Percentiles rank a stretch among this genome's conserved stretches.
Conservation (phyloP, 345 rosid genomes). For the Corymbia maculata region DNA sequence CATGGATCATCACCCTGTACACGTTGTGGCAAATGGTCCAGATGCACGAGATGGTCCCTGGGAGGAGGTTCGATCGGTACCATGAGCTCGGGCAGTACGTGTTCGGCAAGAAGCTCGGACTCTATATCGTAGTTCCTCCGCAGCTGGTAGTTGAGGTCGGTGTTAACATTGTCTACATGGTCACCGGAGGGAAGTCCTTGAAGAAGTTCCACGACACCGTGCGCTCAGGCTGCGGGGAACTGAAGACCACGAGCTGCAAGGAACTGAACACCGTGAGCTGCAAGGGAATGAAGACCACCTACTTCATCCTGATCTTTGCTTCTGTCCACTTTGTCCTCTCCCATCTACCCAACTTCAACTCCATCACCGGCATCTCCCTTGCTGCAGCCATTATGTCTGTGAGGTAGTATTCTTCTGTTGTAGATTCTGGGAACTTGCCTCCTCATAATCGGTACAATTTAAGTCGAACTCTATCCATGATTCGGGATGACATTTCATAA, state of each 20-base stretch:
- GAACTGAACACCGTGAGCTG: too few species aligned
- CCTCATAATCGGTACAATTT: background rate
- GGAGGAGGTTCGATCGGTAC: conserved; percentile 61
- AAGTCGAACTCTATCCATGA: background rate
- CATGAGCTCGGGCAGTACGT: conserved; percentile 76
- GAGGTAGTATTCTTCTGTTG: conserved; percentile 19
- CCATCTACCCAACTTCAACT: conserved; percentile 74
- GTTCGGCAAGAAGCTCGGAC: conserved; percentile 72
- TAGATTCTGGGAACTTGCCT: background rate
- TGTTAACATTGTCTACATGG: conserved; percentile 69
- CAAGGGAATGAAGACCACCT: conserved; percentile 22
- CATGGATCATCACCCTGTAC: conserved; percentile 42
- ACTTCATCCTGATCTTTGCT: conserved; percentile 68
- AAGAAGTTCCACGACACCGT: conserved; percentile 45
- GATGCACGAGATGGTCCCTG: conserved; percentile 83
- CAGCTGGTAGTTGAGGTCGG: conserved; percentile 61
- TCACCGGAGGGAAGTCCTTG: conserved; percentile 70
- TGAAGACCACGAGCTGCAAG: too few species aligned
- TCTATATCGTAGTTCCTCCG: conserved; percentile 71
- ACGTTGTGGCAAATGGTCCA: conserved; percentile 89
- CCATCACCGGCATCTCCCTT: conserved; percentile 71
- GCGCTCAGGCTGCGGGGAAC: conserved; percentile 9
- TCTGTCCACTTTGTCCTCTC: conserved; percentile 71
- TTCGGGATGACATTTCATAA: background rate
- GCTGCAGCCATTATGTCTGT: conserved; percentile 79